phyloP scores from a whole-genome alignment of 1,284 basidiomycete genomes.

The Rhodotorula sp. region DNA sequence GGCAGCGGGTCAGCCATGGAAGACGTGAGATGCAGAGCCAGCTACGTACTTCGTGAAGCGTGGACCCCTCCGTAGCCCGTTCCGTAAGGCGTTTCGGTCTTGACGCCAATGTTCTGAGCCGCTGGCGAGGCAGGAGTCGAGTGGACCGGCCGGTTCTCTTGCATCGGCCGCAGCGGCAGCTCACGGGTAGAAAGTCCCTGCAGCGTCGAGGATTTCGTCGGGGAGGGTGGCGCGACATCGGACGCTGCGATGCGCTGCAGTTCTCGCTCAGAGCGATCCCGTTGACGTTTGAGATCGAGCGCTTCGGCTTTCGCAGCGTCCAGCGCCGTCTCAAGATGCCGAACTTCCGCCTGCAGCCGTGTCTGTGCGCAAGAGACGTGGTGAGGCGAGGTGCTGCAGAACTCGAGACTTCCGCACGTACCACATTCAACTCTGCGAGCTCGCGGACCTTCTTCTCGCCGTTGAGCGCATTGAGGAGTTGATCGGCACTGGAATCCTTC shows the following conservation, averaged over 20 bases:
- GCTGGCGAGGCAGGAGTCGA: conserved; percentile 1
- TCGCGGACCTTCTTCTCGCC: conserved; percentile 36
- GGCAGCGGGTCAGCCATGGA: background rate
- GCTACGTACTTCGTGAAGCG: conserved; percentile 15
- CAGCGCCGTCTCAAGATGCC: conserved; percentile 20
- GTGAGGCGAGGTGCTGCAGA: too few species aligned
- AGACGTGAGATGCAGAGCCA: background rate
- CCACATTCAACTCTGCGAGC: conserved; percentile 39
- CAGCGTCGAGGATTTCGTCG: conserved; percentile 10
- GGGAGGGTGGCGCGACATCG: conserved; percentile 21
- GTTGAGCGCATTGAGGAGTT: conserved; percentile 17
- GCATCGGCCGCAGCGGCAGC: conserved; percentile 18
- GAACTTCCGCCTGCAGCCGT: conserved; percentile 32
- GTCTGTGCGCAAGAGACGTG: conserved; percentile 5
- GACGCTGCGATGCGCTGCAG: conserved; percentile 26
- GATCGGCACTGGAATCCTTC: conserved; percentile 14
- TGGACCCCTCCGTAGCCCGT: conserved; percentile 27
- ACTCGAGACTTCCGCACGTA: background rate
- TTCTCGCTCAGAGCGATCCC: conserved; percentile 27
- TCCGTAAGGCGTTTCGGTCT: conserved; percentile 23
- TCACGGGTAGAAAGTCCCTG: background rate
- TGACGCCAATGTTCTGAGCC: background rate
- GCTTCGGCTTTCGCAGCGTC: conserved; percentile 19
- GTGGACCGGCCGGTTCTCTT: conserved; percentile 18
- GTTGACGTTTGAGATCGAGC: conserved; percentile 21